Percentiles rank a stretch among this genome's conserved stretches.
These are phyloP conservation scores for Jaltomata sinuosa DNA, from an alignment of 257 asterid species.

Conservation along the genomic window DNA sequence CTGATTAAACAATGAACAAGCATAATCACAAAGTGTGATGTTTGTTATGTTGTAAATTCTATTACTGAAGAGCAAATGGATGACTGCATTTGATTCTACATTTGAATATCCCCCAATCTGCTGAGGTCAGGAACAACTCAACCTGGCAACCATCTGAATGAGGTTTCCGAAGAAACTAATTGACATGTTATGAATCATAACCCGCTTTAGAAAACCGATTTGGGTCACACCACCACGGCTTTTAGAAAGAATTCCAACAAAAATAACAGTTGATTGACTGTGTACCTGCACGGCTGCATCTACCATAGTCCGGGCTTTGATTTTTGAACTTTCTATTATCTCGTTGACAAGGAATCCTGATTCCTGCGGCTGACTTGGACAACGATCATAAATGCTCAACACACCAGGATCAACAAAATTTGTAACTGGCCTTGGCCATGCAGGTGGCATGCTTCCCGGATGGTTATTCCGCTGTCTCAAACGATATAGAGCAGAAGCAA, in stretches of 20 bases:
- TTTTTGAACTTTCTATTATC: slow-evolving; percentile 66
- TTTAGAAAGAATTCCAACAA: neutral
- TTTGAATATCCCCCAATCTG: neutral
- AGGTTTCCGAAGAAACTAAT: neutral
- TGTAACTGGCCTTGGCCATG: slow-evolving; percentile 34
- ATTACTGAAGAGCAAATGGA: neutral
- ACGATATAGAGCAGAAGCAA: slow-evolving; percentile 46
- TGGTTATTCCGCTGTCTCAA: slow-evolving; percentile 71
- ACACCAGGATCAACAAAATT: slow-evolving; percentile 29
- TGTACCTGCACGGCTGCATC: slow-evolving; percentile 86
- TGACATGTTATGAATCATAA: neutral
- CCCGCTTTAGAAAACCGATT: neutral
- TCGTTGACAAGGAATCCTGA: slow-evolving; percentile 52
- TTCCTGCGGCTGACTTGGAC: slow-evolving; percentile 43
- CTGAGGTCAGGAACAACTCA: neutral
- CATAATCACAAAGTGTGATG: neutral
- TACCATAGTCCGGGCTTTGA: slow-evolving; percentile 75
- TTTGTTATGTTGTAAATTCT: neutral
- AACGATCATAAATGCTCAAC: slow-evolving; percentile 31
- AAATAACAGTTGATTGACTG: neutral
- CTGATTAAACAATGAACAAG: neutral
- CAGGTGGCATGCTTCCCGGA: slow-evolving; percentile 38
- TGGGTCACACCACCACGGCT: neutral
- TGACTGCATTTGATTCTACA: neutral
- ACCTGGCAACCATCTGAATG: neutral